Evolutionary conservation across 202 grass and related monocot species (phyloP), one percentile per base, ranked within the genome.

Genomic region (Alloteropsis angusta): DNA sequence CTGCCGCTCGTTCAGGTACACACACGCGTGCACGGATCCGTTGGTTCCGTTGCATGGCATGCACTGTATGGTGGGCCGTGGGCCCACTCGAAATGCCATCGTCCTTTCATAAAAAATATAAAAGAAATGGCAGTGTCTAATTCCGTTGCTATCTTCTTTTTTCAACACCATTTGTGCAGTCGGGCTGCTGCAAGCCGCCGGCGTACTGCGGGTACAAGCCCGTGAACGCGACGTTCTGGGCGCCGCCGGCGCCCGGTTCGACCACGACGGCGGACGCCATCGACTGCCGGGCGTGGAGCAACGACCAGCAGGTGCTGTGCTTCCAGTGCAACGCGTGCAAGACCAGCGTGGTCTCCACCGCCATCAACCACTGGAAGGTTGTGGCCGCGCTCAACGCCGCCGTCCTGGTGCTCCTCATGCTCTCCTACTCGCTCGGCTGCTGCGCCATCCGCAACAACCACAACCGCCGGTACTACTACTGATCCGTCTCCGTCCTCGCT

Each of bases 161-260:
- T 11, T 43, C n/a, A n/a, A 58, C 21, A 12, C 7, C 5, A 36
- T 21, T 28, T 38, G 19, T 85, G 71, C 87, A 94, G 91, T 94
- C 95, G 3, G 87, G 95, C 0, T 98, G 92, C 73, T 98, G 95
- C 80, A 94, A 98, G 66, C 95, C 95, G 35, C 95, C 92, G 30
- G 91, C 86, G 16, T 94, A 87, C 87, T 98, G 95, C 58, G 85
- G 87, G 48, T 89, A 83, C 46, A 43, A 78, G 52, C 49, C 72
- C 36, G 72, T 92, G 68, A 98, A 98, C 52, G 78, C 85, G 9
- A 98, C 95, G 28, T 89, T 74, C 60, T 92, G 89, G 85, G 69
- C 57, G 23, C 12, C 74, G 11, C 84, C 87, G 1, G 79, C 50
- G 60, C 7, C 60, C 5, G 75, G 85, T 8, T 30, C 57, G 71